Base-by-base conservation (phyloP, 2,329 filamentous ascomycete species). In the Diaporthe citrichinensis region DNA sequence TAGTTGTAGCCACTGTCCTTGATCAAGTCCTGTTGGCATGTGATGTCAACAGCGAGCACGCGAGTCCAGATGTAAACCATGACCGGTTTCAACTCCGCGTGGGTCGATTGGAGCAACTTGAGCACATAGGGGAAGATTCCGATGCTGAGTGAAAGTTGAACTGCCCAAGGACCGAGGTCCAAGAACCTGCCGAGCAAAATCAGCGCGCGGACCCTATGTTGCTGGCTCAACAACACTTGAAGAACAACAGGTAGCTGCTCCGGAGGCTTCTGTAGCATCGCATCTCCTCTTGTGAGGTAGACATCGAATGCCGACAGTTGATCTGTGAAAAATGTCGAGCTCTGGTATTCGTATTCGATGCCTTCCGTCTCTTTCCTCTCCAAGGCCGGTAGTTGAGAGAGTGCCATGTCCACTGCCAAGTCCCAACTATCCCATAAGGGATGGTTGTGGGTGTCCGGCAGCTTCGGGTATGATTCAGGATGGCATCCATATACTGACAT, bases 21-120 rank as follows among this genome's bases (percentile, higher is more conserved):
- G 79, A 98, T 92, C 17, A 99, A 88, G 83, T 99, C 97, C 77
- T 93, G 92, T 83, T 99, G 97, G 81, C 97, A 98, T 1, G 94
- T 95, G 76, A 97, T 93, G 81, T 99, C 97, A 8, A 99, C 97
- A 10, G 97, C 97, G 78, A 99, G 91, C 58, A 99, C 95, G 67
- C 97, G 92, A 8, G 97, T 96, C 97, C 97, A 99, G 78, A 99
- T 99, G 84, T 98, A 99, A 7, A 99, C 96, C 97, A 99, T 98
- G 76, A 98, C 96, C 0, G 97, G 96, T 82, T 98, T 98, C 77
- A 99, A 86, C 84, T 99, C 97, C 62, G 95, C 91, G 0, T 97
- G 97, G 62, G 97, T 96, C 6, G 97, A 98, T 83, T 99, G 97
- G 25, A 99, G 87, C 36, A 99, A 88, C 85, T 99, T 99, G 46